Conservation (phyloP, 106 monocot species). For the Platanthera zijinensis region DNA sequence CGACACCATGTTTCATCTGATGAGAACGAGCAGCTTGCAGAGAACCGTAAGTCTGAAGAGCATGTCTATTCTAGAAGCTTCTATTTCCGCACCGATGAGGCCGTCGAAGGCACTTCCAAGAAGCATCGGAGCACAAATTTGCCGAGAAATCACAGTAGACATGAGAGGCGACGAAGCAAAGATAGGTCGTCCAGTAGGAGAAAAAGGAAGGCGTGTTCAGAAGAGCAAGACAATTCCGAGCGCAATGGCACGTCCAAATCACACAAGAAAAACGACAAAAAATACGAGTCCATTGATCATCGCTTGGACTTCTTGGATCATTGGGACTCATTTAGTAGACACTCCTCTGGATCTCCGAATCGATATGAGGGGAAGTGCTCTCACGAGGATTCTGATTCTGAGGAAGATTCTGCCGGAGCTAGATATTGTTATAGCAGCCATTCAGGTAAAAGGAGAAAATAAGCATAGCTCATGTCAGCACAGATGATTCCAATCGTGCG, state of each 20-base stretch:
- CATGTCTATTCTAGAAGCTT: conserved; percentile 8
- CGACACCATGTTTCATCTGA: conserved; percentile 7
- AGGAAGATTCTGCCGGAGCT: background rate
- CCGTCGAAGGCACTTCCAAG: conserved; percentile 6
- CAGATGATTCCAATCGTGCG: background rate
- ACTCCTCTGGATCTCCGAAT: conserved; percentile 6
- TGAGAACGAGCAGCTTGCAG: conserved; percentile 12
- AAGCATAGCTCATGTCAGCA: conserved; percentile 3
- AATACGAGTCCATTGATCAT: background rate
- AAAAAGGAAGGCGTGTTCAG: background rate
- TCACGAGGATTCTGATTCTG: conserved; percentile 10
- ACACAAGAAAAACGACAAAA: conserved; percentile 1
- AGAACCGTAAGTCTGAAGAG: conserved; percentile 8
- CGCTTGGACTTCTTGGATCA: conserved; percentile 10
- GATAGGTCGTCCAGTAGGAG: conserved; percentile 1
- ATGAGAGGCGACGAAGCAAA: conserved; percentile 1
- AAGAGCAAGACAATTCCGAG: conserved; percentile 13
- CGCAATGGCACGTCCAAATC: background rate
- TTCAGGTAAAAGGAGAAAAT: conserved; percentile 9
- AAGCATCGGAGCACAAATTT: conserved; percentile 5
- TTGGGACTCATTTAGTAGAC: conserved; percentile 7
- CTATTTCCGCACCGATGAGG: conserved; percentile 1
- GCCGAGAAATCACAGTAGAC: conserved; percentile 4
- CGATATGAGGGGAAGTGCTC: conserved; percentile 12
- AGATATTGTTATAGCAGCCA: background rate